Base-by-base conservation (phyloP, 306 rosid species). In the Sophora flavescens region DNA sequence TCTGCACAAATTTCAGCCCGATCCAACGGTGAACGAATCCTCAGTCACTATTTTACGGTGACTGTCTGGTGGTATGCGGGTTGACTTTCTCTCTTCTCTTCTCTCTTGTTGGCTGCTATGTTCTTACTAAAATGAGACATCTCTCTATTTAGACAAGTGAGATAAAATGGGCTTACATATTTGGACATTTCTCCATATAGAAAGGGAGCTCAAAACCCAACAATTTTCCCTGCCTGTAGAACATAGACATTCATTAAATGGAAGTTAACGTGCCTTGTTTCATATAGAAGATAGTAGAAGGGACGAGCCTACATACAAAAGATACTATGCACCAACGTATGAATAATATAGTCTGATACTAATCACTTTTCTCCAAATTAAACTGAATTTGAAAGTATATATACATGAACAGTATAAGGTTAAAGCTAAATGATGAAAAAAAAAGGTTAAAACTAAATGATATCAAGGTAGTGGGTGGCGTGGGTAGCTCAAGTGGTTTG, bases 221-320 rank as follows among this genome's bases (percentile, higher is more conserved):
- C n/a, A n/a, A 6, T 18, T 16, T 8, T 4, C 72, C 17, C 17
- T 6, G 12, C 42, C 63, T 39, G 39, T 28, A 47, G 3, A 35
- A 65, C 53, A 64, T 7, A 8, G 41, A 32, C 70, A 47, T 42
- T 70, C 70, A 69, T 60, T 70, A 5, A 38, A 64, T 36, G 14
- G 44, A 73, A 42, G n/a, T 53, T 51, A 36, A 73, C 22, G 11
- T 32, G 6, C 39, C 63, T 63, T 48, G 28, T 63, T 79, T 79
- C 75, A 22, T 22, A 22, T 22, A 22, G 22, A 0, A 38, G 58
- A 51, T 75, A 16, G 13, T 2, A 36, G 58, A 52, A 10, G 63
- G 50, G 26, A 53, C 16, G 36, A 6, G 8, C 5, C 18, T 15
- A 28, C n/a, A 30, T 30, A 30, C 36, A 54, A 71, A 14, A 42